phyloP scores from a whole-genome alignment of 306 rosid genomes.

The Psophocarpus tetragonolobus region DNA sequence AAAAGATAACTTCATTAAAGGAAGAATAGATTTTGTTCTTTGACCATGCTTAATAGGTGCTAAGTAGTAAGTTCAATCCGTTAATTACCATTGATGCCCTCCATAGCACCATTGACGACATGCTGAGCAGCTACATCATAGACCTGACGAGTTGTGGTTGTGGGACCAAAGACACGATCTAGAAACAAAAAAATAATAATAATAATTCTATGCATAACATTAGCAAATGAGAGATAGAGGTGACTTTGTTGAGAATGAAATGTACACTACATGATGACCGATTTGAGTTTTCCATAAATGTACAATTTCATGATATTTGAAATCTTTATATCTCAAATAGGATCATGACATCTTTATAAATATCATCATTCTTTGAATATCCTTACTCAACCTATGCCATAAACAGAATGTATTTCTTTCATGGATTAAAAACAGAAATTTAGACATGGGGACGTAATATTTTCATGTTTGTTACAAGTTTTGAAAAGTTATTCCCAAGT shows the following conservation, averaged over 20 bases:
- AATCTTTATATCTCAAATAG: slow-evolving; percentile 3
- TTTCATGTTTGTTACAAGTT: too few species aligned
- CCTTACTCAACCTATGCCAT: not conserved
- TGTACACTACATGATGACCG: not conserved
- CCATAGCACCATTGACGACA: slow-evolving; percentile 92
- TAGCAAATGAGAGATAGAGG: slow-evolving; percentile 16
- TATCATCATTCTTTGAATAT: slow-evolving; percentile 5
- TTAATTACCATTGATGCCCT: slow-evolving; percentile 87
- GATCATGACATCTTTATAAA: not conserved
- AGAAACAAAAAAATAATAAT: slow-evolving; percentile 35
- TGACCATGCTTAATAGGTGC: slow-evolving; percentile 25
- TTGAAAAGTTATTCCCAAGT: too few species aligned
- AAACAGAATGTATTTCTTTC: too few species aligned
- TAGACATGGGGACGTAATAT: too few species aligned
- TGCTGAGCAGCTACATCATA: slow-evolving; percentile 97
- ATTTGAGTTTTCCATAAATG: slow-evolving; percentile 7
- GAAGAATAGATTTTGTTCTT: slow-evolving; percentile 17
- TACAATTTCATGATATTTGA: slow-evolving; percentile 4
- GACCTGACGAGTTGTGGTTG: slow-evolving; percentile 96
- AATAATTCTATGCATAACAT: slow-evolving; percentile 13
- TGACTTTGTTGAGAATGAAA: not conserved
- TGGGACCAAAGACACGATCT: slow-evolving; percentile 98
- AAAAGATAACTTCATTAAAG: slow-evolving; percentile 17
- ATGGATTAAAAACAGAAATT: too few species aligned
- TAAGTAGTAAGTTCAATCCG: slow-evolving; percentile 34